Evolutionary conservation across 2,329 filamentous ascomycete genomes (phyloP), one percentile per base, ranked within the genome.

Genomic region (Fonsecaea monophora): DNA sequence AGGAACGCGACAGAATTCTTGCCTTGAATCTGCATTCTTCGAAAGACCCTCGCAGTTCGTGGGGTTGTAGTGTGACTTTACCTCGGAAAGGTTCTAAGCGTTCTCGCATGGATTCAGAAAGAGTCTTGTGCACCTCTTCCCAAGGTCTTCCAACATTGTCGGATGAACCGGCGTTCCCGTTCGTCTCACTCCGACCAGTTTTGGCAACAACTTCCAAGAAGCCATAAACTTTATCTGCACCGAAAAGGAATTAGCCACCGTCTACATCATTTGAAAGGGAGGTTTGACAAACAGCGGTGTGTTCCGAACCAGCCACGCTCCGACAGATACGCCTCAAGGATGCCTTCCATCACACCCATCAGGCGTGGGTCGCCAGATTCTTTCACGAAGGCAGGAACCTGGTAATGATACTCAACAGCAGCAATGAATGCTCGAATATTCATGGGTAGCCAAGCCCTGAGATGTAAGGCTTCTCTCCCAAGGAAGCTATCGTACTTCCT

Each of bases 11-110:
- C 30, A 67, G 45, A 25, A 67, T 64, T 25, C 65, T 56, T 34
- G 65, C 65, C 35, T 67, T 67, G 65, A 67, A 67, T 45, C 65
- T 67, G 55, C 65, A 67, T 50, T 67, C 65, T 50, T 67, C 65
- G 60, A 67, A 67, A 1, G 65, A 63, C 38, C 65, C 65, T 37
- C 65, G 53, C 7, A 67, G 45, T 45, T 67, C 30, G 32, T 67
- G 65, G 12, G 65, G 65, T 50, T 67, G 65, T 2, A 67, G 25
- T 35, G 57, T 65, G 21, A 57, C 53, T 60, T 68, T 68, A n/a
- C 65, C 65, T 37, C 65, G 37, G 53, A 68, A 68, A 8, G 65
- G 65, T 35, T 68, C 65, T 30, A 68, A 53, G 18, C 65, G 55
- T 38, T 68, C 65, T 64, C 56, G 56, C 65, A 68, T 68, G 12